phyloP scores from a whole-genome alignment of 2,329 filamentous ascomycete species.

The Epichloe amarillans region DNA sequence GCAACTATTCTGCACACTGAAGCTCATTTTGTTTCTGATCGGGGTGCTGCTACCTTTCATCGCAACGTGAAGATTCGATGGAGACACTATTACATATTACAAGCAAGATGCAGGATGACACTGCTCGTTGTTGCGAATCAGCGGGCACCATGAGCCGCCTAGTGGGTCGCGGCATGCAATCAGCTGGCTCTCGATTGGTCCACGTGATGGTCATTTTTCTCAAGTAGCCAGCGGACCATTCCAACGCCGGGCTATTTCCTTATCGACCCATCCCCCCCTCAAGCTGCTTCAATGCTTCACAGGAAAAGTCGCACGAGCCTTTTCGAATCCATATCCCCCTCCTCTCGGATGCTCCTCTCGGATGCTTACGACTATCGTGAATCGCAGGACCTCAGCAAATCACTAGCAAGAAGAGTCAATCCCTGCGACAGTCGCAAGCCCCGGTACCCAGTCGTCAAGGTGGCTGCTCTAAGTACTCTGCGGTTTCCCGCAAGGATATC shows the following conservation, averaged over 20 bases:
- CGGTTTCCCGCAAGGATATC: slow-evolving; percentile 32
- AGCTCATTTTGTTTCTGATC: too few species aligned
- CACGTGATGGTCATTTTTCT: slow-evolving; percentile 3
- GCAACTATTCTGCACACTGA: too few species aligned
- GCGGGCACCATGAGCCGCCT: too few species aligned
- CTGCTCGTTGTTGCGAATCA: not conserved
- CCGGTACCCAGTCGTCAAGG: slow-evolving; percentile 13
- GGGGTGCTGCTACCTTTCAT: too few species aligned
- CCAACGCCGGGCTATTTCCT: not conserved
- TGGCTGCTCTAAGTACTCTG: slow-evolving; percentile 25
- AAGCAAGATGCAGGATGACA: not conserved
- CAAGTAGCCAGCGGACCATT: not conserved
- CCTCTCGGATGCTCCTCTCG: not conserved
- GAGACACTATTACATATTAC: too few species aligned
- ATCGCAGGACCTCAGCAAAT: not conserved
- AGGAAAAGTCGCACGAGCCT: too few species aligned
- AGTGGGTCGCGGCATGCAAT: too few species aligned
- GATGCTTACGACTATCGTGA: not conserved
- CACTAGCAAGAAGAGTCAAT: not conserved
- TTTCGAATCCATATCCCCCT: not conserved
- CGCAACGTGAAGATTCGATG: too few species aligned
- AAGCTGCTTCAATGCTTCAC: too few species aligned
- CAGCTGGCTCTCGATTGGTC: not conserved
- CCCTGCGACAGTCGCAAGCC: not conserved
- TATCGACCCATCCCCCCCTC: too few species aligned